Conservation (phyloP, 2,329 filamentous ascomycete species). For the Xylaria sp. region DNA sequence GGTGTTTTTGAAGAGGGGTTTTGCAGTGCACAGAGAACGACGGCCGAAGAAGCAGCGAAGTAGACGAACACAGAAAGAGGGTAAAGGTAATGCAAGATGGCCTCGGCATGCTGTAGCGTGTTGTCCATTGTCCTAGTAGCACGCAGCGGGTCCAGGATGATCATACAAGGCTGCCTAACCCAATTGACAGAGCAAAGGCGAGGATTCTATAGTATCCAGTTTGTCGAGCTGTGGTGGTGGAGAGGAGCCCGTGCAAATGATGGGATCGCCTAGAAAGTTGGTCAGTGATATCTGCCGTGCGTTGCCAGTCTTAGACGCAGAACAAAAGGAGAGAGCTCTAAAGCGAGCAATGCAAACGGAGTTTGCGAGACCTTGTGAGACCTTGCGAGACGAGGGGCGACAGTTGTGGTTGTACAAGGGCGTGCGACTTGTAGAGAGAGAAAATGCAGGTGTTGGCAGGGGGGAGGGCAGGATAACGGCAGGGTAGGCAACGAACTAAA, state of each 20-base stretch:
- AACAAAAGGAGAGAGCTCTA: neutral
- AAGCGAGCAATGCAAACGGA: no score
- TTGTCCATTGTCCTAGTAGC: constrained; percentile 33
- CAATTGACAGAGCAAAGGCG: constrained; percentile 14
- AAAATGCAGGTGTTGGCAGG: neutral
- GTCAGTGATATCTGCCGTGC: constrained; percentile 18
- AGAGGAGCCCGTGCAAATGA: constrained; percentile 15
- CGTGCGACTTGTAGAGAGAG: neutral
- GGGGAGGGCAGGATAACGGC: no score
- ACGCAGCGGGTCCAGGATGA: neutral
- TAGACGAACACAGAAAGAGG: constrained; percentile 67
- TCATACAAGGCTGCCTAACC: constrained; percentile 19
- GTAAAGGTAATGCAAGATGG: constrained; percentile 67
- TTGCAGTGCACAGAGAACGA: constrained; percentile 66
- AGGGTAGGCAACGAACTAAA: neutral
- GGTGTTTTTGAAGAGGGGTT: constrained; percentile 53
- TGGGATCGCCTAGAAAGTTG: constrained; percentile 25
- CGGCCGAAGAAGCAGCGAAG: constrained; percentile 63
- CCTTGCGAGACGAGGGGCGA: neutral
- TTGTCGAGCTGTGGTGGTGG: constrained; percentile 8
- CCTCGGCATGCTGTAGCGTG: constrained; percentile 49
- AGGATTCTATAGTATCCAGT: constrained; percentile 11
- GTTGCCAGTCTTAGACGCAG: neutral
- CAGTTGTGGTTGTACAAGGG: neutral
- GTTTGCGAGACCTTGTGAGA: neutral